phyloP scores from a whole-genome alignment of 2,329 filamentous ascomycete species.

The Colletotrichum gloeosporioides region DNA sequence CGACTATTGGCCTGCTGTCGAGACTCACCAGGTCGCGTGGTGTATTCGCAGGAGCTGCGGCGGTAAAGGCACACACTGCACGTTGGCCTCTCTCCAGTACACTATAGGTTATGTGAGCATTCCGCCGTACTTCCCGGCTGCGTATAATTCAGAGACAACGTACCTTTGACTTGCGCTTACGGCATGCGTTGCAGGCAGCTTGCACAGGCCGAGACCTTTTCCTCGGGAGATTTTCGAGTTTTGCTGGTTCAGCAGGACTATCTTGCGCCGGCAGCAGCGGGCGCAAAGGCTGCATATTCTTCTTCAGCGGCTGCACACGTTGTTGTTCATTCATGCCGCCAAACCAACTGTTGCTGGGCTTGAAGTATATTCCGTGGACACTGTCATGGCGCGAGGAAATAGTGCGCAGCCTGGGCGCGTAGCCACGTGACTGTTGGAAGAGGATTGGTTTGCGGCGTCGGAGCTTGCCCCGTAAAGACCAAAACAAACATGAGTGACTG shows the following conservation, averaged over 20 bases:
- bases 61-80: neutral
- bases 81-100: neutral
- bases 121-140: rapidly evolving
- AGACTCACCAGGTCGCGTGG: slow-evolving; percentile 24
- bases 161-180: neutral
- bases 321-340: rapidly evolving
- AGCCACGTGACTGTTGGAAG: neutral
- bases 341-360: neutral
- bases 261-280: neutral
- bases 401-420: neutral
- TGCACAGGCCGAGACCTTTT: neutral
- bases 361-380: neutral
- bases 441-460: neutral
- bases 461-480: neutral
- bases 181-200: neutral
- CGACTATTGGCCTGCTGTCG: slow-evolving; percentile 23
- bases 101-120: neutral
- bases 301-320: rapidly evolving
- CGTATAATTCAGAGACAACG: neutral
- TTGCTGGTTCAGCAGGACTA: rapidly evolving
- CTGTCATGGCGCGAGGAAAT: neutral
- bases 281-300: neutral
- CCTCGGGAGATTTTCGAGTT: neutral
- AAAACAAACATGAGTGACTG: neutral
- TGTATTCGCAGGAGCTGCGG: slow-evolving; percentile 23